Evolutionary conservation across 257 asterid species (phyloP).

Genomic region (Solanum lycopersicoides): DNA sequence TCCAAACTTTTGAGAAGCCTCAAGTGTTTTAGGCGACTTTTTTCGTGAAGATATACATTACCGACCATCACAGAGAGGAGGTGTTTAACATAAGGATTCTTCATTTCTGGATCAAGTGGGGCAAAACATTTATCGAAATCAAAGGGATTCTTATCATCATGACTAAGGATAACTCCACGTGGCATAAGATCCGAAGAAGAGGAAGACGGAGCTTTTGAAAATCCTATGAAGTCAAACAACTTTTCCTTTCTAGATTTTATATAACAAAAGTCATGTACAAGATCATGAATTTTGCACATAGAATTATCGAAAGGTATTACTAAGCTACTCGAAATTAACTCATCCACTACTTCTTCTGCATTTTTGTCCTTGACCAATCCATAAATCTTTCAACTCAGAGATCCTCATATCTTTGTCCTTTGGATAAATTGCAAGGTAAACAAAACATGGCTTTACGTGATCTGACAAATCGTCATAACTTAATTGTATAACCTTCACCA

Average conservation of each 20-base stretch:
- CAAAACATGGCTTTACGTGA: slow-evolving; percentile 17
- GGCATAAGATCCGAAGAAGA: neutral
- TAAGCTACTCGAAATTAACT: slow-evolving; percentile 9
- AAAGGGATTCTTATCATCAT: rapidly evolving
- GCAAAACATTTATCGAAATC: neutral
- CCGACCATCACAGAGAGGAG: neutral
- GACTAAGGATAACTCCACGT: neutral
- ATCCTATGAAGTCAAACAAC: neutral
- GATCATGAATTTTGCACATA: slow-evolving; percentile 6
- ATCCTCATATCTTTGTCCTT: neutral
- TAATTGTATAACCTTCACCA: slow-evolving; percentile 5
- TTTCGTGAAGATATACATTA: rapidly evolving
- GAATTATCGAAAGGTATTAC: neutral
- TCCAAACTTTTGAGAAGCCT: neutral
- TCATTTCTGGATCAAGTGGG: neutral
- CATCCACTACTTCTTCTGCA: neutral
- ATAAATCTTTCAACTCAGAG: neutral
- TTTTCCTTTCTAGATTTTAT: slow-evolving; percentile 3
- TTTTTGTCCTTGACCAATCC: slow-evolving; percentile 19
- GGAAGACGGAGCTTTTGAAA: neutral
- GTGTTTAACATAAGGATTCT: neutral
- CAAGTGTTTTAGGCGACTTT: neutral
- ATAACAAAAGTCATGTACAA: slow-evolving; percentile 3
- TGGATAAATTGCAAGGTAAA: slow-evolving; percentile 10
- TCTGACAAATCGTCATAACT: slow-evolving; percentile 17